Percentiles rank a stretch among this genome's conserved stretches.
Evolutionary conservation across 176 grass and related monocot genomes (phyloP).

Genomic region (Secale cereale): DNA sequence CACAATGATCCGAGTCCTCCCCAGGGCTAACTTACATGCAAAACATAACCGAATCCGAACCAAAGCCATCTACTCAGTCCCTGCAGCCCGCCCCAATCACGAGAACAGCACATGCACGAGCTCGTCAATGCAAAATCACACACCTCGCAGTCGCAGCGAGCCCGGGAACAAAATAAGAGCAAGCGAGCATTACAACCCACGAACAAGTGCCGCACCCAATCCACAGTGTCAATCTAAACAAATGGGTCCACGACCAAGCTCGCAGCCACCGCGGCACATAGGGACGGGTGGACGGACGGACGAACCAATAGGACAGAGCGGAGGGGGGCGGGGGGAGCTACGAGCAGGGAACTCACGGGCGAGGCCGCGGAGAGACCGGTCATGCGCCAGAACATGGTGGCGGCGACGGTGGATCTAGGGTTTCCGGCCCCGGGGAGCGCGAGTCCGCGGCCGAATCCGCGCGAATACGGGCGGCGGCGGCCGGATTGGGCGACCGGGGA

Average conservation of each 20-base stretch:
- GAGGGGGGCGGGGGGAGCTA: background rate
- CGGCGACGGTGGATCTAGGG: constrained; percentile 48
- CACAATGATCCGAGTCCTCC: background rate
- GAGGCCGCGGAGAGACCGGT: constrained; percentile 60
- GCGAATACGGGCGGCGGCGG: constrained; percentile 28
- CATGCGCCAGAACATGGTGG: constrained; percentile 63
- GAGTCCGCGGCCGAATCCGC: constrained; percentile 15
- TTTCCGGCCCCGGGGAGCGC: constrained; percentile 23
- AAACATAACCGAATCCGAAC: constrained; percentile 5
- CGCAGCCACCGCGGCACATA: constrained; percentile 1
- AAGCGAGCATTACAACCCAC: constrained; percentile 15
- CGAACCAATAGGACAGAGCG: background rate
- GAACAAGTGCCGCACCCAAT: constrained; percentile 14
- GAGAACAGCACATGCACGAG: background rate
- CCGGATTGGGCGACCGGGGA: background rate
- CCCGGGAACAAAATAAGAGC: background rate
- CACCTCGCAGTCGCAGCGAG: background rate
- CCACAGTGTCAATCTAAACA: constrained; percentile 20
- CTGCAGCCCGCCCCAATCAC: constrained; percentile 6
- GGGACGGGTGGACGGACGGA: background rate
- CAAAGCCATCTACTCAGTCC: background rate
- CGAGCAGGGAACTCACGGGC: constrained; percentile 39
- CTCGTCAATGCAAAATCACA: constrained; percentile 14
- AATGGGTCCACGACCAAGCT: background rate
- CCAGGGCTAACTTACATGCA: background rate